phyloP scores from a whole-genome alignment of 371 early-diverging fungal genomes.

The Saksenaea vasiformis region DNA sequence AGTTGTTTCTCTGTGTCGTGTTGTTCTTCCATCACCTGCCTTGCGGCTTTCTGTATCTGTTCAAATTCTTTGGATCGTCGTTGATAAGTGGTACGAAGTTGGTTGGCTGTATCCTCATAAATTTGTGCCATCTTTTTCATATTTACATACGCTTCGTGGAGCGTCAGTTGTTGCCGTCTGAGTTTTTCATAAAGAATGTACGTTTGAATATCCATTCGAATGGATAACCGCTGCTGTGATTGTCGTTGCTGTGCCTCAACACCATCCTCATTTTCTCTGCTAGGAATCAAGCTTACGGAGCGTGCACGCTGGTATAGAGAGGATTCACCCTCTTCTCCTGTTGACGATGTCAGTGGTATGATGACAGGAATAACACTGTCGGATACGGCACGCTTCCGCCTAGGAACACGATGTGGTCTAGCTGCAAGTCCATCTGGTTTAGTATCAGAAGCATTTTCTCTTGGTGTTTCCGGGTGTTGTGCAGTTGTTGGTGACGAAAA shows the following conservation, averaged over 20 bases:
- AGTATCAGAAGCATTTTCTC: not conserved
- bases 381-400: slow-evolving; percentile 28
- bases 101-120: slow-evolving; percentile 34
- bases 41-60: slow-evolving; percentile 21
- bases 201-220: slow-evolving; percentile 36
- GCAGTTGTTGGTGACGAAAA: slow-evolving; percentile 7
- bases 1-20: slow-evolving; percentile 28
- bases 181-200: slow-evolving; percentile 41
- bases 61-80: slow-evolving; percentile 34
- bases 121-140: slow-evolving; percentile 24
- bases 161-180: slow-evolving; percentile 28
- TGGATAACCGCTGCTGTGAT: slow-evolving; percentile 15
- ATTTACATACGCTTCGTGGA: slow-evolving; percentile 26
- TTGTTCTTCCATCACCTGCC: slow-evolving; percentile 36
- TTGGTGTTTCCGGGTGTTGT: slow-evolving; percentile 5
- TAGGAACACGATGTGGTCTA: slow-evolving; percentile 9
- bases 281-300: slow-evolving; percentile 18
- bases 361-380: slow-evolving; percentile 13
- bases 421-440: slow-evolving; percentile 22
- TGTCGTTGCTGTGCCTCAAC: not conserved
- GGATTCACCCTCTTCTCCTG: not conserved
- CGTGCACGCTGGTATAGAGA: slow-evolving; percentile 11
- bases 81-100: slow-evolving; percentile 31
- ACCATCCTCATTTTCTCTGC: not conserved
- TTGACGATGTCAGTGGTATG: not conserved